Evolutionary conservation across 257 asterid species (phyloP).

Genomic region (Nicotiana obtusifolia): DNA sequence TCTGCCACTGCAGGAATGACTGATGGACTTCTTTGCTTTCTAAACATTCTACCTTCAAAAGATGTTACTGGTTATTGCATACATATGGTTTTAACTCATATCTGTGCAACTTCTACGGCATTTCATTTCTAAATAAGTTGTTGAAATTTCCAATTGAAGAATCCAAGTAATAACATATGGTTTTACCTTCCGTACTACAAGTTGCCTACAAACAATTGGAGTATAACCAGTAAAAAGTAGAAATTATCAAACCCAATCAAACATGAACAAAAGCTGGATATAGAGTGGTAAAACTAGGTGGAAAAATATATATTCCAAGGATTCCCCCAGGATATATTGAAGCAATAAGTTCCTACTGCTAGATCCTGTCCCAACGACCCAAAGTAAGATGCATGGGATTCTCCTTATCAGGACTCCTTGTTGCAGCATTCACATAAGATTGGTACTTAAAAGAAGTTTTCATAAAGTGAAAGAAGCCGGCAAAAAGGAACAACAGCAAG

Average conservation of each 20-base stretch:
- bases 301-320: not conserved
- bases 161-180: not conserved
- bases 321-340: not conserved
- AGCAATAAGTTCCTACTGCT: not conserved
- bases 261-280: not conserved
- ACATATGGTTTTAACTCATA: not conserved
- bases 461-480: not conserved
- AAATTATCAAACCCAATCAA: not conserved
- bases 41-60: not conserved
- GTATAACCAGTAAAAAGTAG: not conserved
- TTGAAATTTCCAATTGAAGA: not conserved
- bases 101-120: not conserved
- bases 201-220: not conserved
- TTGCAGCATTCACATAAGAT: not conserved
- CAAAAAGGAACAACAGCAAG: not conserved
- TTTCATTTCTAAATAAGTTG: not conserved
- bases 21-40: not conserved
- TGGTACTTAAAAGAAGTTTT: not conserved
- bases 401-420: not conserved
- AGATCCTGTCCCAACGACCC: not conserved
- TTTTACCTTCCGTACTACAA: not conserved
- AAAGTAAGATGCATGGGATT: slow-evolving; percentile 6
- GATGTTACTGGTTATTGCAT: not conserved
- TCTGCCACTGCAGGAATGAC: not conserved
- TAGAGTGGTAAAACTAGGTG: not conserved